Conservation (phyloP, 148 eudicot species). For the Chenopodium suecicum region DNA sequence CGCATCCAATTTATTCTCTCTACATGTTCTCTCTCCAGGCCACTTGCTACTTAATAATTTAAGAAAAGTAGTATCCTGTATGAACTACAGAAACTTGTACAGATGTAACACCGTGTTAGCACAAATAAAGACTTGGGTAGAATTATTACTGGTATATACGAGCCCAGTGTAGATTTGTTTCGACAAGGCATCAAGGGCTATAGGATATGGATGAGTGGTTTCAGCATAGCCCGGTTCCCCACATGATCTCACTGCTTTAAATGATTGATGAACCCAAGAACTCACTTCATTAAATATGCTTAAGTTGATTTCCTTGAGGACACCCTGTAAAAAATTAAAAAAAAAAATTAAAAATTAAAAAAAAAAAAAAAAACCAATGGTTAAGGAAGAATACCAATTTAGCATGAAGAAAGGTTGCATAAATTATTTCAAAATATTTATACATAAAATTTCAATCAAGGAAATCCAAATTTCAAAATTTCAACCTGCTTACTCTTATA, state of each 20-base stretch:
- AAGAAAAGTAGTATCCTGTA: too few species aligned
- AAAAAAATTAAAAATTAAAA: not conserved
- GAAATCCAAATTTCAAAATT: not conserved
- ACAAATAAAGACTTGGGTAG: not conserved
- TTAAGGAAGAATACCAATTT: too few species aligned
- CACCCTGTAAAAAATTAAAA: slow-evolving; percentile 47
- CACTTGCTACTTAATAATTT: too few species aligned
- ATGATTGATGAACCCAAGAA: slow-evolving; percentile 65
- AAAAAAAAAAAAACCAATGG: too few species aligned
- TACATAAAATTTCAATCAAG: not conserved
- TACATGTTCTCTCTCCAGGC: not conserved
- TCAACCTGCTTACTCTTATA: not conserved
- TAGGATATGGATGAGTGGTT: slow-evolving; percentile 55
- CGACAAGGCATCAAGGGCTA: slow-evolving; percentile 41
- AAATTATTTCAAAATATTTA: not conserved
- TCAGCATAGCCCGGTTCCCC: slow-evolving; percentile 41
- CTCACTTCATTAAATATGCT: slow-evolving; percentile 55
- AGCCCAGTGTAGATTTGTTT: slow-evolving; percentile 65
- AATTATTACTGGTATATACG: slow-evolving; percentile 70
- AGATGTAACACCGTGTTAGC: not conserved
- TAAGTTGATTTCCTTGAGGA: slow-evolving; percentile 53
- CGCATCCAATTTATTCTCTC: not conserved
- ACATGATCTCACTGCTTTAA: slow-evolving; percentile 41
- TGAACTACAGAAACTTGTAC: too few species aligned
- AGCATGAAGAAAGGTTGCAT: not conserved